A percentile compares a stretch with the other conserved stretches of the same genome.
Conservation (phyloP, 352 stramenopile genomes). For the Globisporangium canariense region DNA sequence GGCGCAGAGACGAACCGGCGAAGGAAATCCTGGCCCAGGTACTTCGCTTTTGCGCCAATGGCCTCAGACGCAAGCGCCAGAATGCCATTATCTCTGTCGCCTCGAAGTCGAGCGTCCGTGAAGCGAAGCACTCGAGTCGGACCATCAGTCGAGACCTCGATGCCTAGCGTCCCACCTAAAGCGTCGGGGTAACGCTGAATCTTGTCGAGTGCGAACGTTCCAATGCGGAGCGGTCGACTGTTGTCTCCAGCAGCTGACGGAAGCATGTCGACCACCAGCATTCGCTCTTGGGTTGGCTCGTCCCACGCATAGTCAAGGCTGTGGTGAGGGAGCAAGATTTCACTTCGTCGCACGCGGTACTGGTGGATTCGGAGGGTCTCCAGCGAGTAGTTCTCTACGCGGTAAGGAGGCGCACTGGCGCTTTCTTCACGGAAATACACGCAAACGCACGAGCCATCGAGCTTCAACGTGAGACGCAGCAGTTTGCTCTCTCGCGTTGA, state of each 20-base stretch:
- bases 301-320: constrained; percentile 88
- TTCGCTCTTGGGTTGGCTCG: constrained; percentile 73
- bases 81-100: constrained; percentile 24
- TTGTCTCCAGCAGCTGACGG: constrained; percentile 85
- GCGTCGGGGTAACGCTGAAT: constrained; percentile 76
- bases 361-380: constrained; percentile 87
- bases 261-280: constrained; percentile 86
- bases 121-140: constrained; percentile 86
- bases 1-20: constrained; percentile 47
- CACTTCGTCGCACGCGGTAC: constrained; percentile 72
- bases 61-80: constrained; percentile 1
- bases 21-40: constrained; percentile 25
- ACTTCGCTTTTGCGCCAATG: constrained; percentile 1
- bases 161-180: constrained; percentile 66
- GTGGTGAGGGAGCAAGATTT: constrained; percentile 85
- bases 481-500: constrained; percentile 77
- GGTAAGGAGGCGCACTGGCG: constrained; percentile 75
- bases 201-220: constrained; percentile 79
- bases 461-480: constrained; percentile 72
- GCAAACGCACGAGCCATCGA: constrained; percentile 74
- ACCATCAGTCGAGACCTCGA: constrained; percentile 83
- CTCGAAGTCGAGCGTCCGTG: constrained; percentile 75
- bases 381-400: constrained; percentile 87
- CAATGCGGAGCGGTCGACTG: constrained; percentile 79
- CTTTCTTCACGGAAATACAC: constrained; percentile 80